Conservation (phyloP, 371 early-diverging fungal genomes). For the Actinomortierella wolfii region DNA sequence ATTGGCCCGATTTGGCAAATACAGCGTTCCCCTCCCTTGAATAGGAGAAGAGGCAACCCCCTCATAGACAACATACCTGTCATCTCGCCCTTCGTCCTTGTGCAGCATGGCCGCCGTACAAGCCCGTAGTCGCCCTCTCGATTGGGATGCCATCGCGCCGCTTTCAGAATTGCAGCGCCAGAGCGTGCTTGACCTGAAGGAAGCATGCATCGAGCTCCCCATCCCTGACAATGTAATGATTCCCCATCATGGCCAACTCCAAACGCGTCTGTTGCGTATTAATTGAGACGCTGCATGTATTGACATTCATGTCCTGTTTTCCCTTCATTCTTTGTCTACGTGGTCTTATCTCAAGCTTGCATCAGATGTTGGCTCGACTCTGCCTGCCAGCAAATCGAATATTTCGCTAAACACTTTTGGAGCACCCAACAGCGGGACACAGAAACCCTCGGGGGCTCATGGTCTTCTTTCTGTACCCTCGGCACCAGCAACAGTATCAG, state of each 20-base stretch:
- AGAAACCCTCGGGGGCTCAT: no score
- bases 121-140: slow-evolving; percentile 40
- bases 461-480: no score
- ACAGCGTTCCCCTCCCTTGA: no score
- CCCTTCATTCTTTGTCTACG: slow-evolving; percentile 2
- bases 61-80: no score
- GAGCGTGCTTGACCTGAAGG: slow-evolving; percentile 67
- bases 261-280: slow-evolving; percentile 2
- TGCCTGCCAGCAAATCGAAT: slow-evolving; percentile 14
- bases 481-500: no score
- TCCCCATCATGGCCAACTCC: no score
- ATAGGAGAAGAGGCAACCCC: no score
- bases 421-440: no score
- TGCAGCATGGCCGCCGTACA: no score
- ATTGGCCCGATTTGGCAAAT: no score
- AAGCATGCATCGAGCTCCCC: slow-evolving; percentile 70
- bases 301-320: slow-evolving; percentile 10
- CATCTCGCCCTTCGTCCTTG: no score
- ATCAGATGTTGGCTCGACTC: slow-evolving; percentile 19
- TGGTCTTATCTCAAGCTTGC: slow-evolving; percentile 21
- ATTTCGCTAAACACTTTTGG: slow-evolving; percentile 11
- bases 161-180: slow-evolving; percentile 63
- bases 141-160: slow-evolving; percentile 71
- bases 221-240: slow-evolving; percentile 64
- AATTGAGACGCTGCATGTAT: neutral